Percentiles rank a stretch among this genome's conserved stretches.
These are phyloP conservation scores for Candida takata DNA, from an alignment of 805 yeast genomes.

Conservation along the genomic window DNA sequence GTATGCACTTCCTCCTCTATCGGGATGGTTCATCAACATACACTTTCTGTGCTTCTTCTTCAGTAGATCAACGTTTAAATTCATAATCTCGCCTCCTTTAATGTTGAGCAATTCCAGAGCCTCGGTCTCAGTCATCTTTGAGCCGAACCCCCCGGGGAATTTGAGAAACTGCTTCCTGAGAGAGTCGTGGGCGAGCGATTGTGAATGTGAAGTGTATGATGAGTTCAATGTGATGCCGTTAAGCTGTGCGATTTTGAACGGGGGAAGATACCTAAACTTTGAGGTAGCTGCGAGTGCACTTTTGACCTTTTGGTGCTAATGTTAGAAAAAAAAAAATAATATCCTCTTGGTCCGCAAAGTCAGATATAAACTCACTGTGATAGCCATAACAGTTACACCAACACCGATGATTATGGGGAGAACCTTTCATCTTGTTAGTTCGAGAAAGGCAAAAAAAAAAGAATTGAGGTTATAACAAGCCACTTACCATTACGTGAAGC, in stretches of 20 bases:
- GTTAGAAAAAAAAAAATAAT: too few species aligned
- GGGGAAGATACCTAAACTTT: conserved; percentile 27
- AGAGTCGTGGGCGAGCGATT: conserved; percentile 8
- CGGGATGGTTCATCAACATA: conserved; percentile 85
- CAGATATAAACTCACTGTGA: conserved; percentile 39
- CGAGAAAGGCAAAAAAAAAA: too few species aligned
- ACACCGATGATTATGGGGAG: conserved; percentile 47
- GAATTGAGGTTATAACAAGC: too few species aligned
- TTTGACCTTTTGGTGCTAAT: conserved; percentile 21
- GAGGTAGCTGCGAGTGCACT: conserved; percentile 30
- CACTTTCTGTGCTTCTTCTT: conserved; percentile 66
- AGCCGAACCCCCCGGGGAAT: conserved; percentile 57
- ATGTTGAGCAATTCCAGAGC: conserved; percentile 62
- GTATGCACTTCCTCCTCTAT: conserved; percentile 78
- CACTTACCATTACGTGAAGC: too few species aligned
- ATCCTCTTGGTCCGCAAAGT: too few species aligned
- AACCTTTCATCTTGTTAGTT: conserved; percentile 22
- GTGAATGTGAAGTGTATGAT: neutral
- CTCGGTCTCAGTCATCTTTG: conserved; percentile 60
- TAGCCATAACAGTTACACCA: conserved; percentile 46
- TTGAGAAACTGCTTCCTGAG: conserved; percentile 28
- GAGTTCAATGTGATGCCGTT: conserved; percentile 28
- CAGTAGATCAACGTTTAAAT: conserved; percentile 40
- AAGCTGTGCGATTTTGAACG: conserved; percentile 32
- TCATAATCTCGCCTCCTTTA: conserved; percentile 46